Base-by-base conservation (phyloP, 2,329 filamentous ascomycete genomes). In the Aspergillus uvarum region DNA sequence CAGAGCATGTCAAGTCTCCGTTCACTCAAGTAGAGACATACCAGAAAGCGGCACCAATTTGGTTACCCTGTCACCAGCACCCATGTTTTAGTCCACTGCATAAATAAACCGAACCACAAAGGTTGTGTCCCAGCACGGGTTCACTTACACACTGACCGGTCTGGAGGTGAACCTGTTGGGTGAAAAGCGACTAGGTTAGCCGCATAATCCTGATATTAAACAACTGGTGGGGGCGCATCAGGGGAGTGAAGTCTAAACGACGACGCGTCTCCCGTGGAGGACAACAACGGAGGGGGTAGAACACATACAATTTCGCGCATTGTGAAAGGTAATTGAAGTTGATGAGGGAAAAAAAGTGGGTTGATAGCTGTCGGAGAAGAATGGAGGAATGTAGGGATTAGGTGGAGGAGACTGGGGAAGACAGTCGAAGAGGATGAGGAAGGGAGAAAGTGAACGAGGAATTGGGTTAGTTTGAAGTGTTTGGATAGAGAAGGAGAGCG, bases 1-100 rank as follows among this genome's bases (percentile, higher is more conserved):
- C 44, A 14, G 48, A 31, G 11, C 19, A 47, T 31, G 24, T 31
- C 53, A 35, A 35, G n/a, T 8, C 6, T 21, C 22, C 21, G 19
- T 22, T 14, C 42, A 48, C 11, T 35, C 16, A 21, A 21, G 19
- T 58, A 24, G 52, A 55, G 57, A 83, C 87, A 71, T 82, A 91
- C 89, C 95, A 99, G 88, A 99, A 99, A 83, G 95, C 95, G 86
- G 95, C 95, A 94, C 95, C 95, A 74, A 98, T 96, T 91, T 99
- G 95, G 90, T 99, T 99, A 88, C 95, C 95, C 94, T 97, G 74
- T 65, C 51, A 62, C 58, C 66, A 68, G 73, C 69, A 63, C 70
- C 26, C 66, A 51, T 60, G 53, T 52, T 51, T 56, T 53, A 52
- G 51, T 32, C 31, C 32, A 47, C 52, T 32, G 47, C n/a, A 49